These are phyloP conservation scores for Ceratopteris richardii DNA, from an alignment of 75 land plant genomes.

Conservation along the genomic window DNA sequence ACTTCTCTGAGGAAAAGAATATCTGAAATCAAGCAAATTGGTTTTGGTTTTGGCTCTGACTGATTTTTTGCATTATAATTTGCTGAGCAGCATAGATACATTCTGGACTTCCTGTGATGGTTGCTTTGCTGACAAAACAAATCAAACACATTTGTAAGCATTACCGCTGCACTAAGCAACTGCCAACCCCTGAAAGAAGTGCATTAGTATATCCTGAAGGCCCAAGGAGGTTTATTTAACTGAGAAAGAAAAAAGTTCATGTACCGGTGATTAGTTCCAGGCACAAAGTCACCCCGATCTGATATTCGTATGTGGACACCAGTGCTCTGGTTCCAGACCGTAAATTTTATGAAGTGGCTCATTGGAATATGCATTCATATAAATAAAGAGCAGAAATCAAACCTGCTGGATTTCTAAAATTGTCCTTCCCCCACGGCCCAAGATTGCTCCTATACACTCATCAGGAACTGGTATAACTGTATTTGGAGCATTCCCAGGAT, in stretches of 20 bases:
- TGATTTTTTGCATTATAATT: slow-evolving; percentile 37
- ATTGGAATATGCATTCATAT: background rate
- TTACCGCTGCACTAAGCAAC: too few relatives aligned
- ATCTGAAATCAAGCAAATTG: too few relatives aligned
- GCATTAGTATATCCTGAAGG: background rate
- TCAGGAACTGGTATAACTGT: slow-evolving; percentile 15
- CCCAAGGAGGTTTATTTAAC: background rate
- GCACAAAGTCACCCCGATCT: slow-evolving; percentile 84
- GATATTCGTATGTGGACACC: slow-evolving; percentile 88
- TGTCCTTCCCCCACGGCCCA: slow-evolving; percentile 22
- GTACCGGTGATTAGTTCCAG: slow-evolving; percentile 83
- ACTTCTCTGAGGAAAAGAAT: too few relatives aligned
- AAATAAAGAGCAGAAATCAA: background rate
- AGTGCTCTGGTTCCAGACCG: slow-evolving; percentile 37
- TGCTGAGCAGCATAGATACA: slow-evolving; percentile 40
- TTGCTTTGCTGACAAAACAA: slow-evolving; percentile 39
- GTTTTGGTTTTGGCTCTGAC: background rate
- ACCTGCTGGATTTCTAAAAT: slow-evolving; percentile 23
- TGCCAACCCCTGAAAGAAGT: too few relatives aligned
- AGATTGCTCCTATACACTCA: slow-evolving; percentile 18
- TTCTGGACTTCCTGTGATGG: slow-evolving; percentile 51
- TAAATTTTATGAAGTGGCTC: background rate
- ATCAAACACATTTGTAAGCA: too few relatives aligned
- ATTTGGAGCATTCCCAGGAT: slow-evolving; percentile 6
- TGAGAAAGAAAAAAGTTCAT: background rate